phyloP scores from a whole-genome alignment of 129 eudicot genomes.

The Flaveria trinervia region DNA sequence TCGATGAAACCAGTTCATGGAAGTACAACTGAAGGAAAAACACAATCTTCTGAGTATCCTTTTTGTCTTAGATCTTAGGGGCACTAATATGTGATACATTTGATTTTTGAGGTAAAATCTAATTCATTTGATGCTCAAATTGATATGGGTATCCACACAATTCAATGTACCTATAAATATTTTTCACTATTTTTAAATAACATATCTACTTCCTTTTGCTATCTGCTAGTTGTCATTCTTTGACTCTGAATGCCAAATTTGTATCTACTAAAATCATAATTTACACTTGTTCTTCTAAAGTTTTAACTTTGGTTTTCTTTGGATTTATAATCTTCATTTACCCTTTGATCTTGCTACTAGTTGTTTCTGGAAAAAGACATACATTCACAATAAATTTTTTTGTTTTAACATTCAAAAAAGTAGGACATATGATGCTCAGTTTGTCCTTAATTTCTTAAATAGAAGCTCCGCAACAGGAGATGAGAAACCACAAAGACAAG shows the following conservation, averaged over 20 bases:
- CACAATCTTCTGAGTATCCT: conserved; percentile 63
- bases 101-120: conserved; percentile 23
- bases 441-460: conserved; percentile 49
- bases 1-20: conserved; percentile 41
- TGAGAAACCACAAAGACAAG: conserved; percentile 46
- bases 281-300: not conserved
- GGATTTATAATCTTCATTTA: not conserved
- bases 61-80: conserved; percentile 4
- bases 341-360: not conserved
- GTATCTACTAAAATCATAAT: not conserved
- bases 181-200: not conserved
- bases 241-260: conserved; percentile 8
- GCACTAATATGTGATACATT: conserved; percentile 4
- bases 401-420: conserved; percentile 6
- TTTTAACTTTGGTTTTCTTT: not conserved
- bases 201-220: not conserved
- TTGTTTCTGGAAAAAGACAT: not conserved
- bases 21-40: conserved; percentile 53
- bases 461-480: conserved; percentile 50
- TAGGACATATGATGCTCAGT: conserved; percentile 8
- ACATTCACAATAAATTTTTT: not conserved
- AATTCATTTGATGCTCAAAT: not conserved
- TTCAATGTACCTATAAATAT: not conserved
- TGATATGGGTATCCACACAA: not conserved
- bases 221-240: not conserved